Percentiles rank a stretch among this genome's conserved stretches.
Evolutionary conservation across 2,329 filamentous ascomycete species (phyloP).

Genomic region (Cladosporium sp.): DNA sequence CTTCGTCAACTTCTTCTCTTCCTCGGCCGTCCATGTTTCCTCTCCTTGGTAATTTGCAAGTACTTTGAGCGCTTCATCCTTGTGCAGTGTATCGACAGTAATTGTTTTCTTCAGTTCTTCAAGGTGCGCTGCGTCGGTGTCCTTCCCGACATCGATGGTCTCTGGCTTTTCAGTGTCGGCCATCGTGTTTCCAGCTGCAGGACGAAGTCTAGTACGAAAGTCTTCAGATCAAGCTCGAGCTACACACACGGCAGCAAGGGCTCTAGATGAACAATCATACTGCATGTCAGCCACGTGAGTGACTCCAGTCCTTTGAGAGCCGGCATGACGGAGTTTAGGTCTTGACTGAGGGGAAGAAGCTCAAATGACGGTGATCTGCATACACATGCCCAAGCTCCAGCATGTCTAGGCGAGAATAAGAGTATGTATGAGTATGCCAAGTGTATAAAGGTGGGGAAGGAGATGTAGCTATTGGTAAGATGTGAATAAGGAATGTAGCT

Average conservation of each 20-base stretch:
- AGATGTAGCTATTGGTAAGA: neutral
- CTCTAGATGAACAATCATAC: neutral
- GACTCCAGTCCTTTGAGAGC: neutral
- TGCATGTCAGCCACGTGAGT: constrained; percentile 8
- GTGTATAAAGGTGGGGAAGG: neutral
- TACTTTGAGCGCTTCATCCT: constrained; percentile 17
- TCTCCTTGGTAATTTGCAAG: constrained; percentile 17
- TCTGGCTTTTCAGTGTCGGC: neutral
- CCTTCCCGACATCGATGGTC: neutral
- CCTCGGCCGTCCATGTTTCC: constrained; percentile 37
- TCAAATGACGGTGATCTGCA: constrained; percentile 5
- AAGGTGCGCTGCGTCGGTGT: constrained; percentile 6
- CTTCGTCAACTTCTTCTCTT: constrained; percentile 40
- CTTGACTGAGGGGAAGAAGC: constrained; percentile 11
- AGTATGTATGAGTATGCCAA: constrained; percentile 2
- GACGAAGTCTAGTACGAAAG: neutral
- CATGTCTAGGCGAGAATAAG: neutral
- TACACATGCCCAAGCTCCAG: neutral
- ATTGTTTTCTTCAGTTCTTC: constrained; percentile 14
- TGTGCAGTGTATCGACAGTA: constrained; percentile 17
- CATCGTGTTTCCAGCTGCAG: neutral
- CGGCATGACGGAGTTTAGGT: neutral
- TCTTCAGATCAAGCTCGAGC: neutral
- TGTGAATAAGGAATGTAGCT: neutral
- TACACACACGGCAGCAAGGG: neutral